phyloP scores from a whole-genome alignment of 345 rosid species.

The Boechera stricta region DNA sequence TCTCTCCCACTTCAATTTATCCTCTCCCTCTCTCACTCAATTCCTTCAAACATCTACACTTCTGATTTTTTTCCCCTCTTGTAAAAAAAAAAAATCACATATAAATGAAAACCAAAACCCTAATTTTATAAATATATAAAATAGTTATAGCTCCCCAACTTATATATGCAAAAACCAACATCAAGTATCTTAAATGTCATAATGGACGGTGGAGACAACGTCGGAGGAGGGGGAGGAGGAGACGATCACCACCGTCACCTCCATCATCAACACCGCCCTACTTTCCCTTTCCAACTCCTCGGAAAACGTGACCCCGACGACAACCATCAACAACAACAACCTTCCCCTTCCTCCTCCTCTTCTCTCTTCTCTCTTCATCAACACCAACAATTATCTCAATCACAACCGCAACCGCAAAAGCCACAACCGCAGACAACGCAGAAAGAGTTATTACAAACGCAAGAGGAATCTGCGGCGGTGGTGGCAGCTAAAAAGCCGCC shows the following conservation, averaged over 20 bases:
- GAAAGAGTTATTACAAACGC: constrained; percentile 15
- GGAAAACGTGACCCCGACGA: constrained; percentile 81
- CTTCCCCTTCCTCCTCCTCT: constrained; percentile 59
- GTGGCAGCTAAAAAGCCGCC: constrained; percentile 64
- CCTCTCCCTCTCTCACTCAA: constrained; percentile 39
- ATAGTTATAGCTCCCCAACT: constrained; percentile 13
- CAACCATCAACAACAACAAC: constrained; percentile 44
- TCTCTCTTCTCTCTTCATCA: constrained; percentile 57
- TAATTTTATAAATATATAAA: constrained; percentile 44
- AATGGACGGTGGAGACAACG: constrained; percentile 57
- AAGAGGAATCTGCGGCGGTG: constrained; percentile 35
- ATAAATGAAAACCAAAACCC: constrained; percentile 50
- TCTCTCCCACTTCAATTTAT: constrained; percentile 25
- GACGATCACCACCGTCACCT: constrained; percentile 67
- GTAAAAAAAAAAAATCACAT: background rate
- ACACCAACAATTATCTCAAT: constrained; percentile 49
- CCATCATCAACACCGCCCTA: constrained; percentile 60
- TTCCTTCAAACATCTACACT: constrained; percentile 28
- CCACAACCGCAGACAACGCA: constrained; percentile 31
- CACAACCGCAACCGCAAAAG: constrained; percentile 18
- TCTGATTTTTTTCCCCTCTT: background rate
- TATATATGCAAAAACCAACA: constrained; percentile 43
- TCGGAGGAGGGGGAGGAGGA: constrained; percentile 50
- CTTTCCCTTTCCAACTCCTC: constrained; percentile 81
- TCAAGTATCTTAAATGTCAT: constrained; percentile 36